Base-by-base conservation (phyloP, 148 eudicot species). In the Diospyros lotus region DNA sequence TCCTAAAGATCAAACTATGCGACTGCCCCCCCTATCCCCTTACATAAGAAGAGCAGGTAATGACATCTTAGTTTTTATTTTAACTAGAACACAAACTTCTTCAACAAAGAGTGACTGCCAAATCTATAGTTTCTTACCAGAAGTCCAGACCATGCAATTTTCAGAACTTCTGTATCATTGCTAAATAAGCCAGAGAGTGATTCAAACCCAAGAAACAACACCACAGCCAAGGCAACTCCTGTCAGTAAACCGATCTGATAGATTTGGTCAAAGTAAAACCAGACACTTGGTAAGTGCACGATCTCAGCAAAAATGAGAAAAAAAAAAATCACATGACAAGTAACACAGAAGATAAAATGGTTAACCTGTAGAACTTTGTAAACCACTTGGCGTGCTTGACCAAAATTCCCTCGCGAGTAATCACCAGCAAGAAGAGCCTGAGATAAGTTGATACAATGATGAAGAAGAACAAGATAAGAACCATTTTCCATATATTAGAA, bases 401-500 rank as follows among this genome's bases (percentile, higher is more conserved):
- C 80, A 76, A 90, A 94, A 64, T 92, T 84, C 66, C 90, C 91
- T 82, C 83, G 86, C 28, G 96, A 89, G 80, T 88, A 92, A 51
- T 66, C 84, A 82, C 88, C 83, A 50, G 98, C 98, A 74, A 94
- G 93, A 82, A 94, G 83, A 75, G 98, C 87, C 98, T 94, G 84
- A 68, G 15, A 59, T 63, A 61, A 18, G 62, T 15, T 14, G 64
- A 11, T 28, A 69, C 18, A 59, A 28, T 46, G 59, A 28, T 28
- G 46, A 2, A 15, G 59, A 17, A 62, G 43, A 18, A 39, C 5
- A 28, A 28, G 28, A 28, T 28, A 28, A 28, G 28, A 28, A 28
- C 28, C 28, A 28, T 28, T 28, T 28, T 28, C 28, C 28, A 28
- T 28, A 28, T 28, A 28, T 28, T 28, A 28, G 28, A 28, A 28